phyloP scores from a whole-genome alignment of 345 rosid species.

The Noccaea caerulescens region DNA sequence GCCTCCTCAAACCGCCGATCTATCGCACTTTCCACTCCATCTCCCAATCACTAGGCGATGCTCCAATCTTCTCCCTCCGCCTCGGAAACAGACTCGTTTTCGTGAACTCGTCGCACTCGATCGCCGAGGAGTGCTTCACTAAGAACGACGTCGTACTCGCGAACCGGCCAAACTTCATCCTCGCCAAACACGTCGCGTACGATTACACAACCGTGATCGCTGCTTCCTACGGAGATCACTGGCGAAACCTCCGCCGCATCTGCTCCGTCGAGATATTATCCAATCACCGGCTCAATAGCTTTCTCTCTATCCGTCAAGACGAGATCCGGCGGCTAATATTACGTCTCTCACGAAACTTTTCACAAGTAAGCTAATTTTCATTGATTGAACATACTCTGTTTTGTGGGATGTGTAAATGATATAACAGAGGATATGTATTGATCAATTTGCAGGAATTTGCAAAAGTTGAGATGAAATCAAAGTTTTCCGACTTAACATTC shows the following conservation, averaged over 20 bases:
- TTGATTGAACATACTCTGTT: not conserved
- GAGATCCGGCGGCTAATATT: constrained; percentile 46
- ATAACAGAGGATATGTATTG: too few relatives aligned
- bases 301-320: constrained; percentile 43
- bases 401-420: not conserved
- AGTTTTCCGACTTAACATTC: constrained; percentile 49
- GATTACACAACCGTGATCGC: constrained; percentile 42
- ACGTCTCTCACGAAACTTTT: constrained; percentile 30
- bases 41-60: constrained; percentile 40
- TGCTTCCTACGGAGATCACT: constrained; percentile 56
- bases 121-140: constrained; percentile 58
- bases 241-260: constrained; percentile 68
- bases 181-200: constrained; percentile 46
- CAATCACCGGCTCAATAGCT: constrained; percentile 41
- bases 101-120: constrained; percentile 48
- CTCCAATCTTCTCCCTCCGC: constrained; percentile 54
- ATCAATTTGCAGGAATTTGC: constrained; percentile 32
- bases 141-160: constrained; percentile 58
- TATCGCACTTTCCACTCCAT: constrained; percentile 35
- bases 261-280: constrained; percentile 52
- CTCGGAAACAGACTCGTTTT: constrained; percentile 52
- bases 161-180: constrained; percentile 46
- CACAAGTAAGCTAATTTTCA: constrained; percentile 20
- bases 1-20: constrained; percentile 37
- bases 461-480: constrained; percentile 49